Evolutionary conservation across 1,284 basidiomycete genomes (phyloP).

Genomic region (Dichomitus squalens): DNA sequence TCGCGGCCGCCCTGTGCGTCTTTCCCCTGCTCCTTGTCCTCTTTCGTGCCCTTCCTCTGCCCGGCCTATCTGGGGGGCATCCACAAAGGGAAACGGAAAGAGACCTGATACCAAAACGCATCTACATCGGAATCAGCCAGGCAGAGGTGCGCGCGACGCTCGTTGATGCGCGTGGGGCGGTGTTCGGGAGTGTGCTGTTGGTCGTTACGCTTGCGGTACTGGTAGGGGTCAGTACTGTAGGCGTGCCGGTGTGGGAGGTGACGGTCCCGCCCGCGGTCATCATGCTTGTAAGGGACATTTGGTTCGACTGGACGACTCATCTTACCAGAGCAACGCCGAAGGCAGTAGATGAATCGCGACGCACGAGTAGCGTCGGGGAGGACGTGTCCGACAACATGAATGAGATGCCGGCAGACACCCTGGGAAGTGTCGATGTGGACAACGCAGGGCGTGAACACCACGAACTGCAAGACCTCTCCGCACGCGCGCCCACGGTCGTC

Average conservation of each 20-base stretch:
- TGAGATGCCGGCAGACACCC: not conserved
- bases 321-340: too few species aligned
- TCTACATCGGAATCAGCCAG: constrained; percentile 47
- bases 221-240: constrained; percentile 55
- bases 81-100: not conserved
- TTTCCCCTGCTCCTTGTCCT: constrained; percentile 53
- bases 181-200: constrained; percentile 43
- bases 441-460: not conserved
- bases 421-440: not conserved
- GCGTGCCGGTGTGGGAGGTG: constrained; percentile 72
- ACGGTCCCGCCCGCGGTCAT: constrained; percentile 82
- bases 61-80: not conserved
- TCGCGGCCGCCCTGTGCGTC: constrained; percentile 59
- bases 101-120: constrained; percentile 47
- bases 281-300: constrained; percentile 37
- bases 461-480: constrained; percentile 14
- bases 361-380: not conserved
- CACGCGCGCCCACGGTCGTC: not conserved
- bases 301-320: constrained; percentile 36
- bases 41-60: constrained; percentile 45
- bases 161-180: constrained; percentile 38
- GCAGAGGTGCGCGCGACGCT: constrained; percentile 36
- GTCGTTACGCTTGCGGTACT: constrained; percentile 55
- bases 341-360: not conserved
- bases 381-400: not conserved